Conservation (phyloP, 2,329 filamentous ascomycete genomes). For the Fusarium sp. region DNA sequence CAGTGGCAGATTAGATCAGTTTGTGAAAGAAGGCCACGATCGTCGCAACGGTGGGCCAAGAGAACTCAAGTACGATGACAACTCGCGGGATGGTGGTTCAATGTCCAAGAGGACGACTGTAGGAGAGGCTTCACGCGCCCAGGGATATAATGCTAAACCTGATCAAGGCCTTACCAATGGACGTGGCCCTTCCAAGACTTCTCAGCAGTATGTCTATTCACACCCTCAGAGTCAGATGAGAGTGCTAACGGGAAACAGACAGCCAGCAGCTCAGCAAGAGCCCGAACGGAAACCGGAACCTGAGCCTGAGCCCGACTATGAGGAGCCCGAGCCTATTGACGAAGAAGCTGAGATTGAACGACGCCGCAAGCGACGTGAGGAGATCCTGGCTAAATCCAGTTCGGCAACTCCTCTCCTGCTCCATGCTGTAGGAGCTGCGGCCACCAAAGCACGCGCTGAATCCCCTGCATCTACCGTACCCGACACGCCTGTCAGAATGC, state of each 20-base stretch:
- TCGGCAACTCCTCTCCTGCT: constrained; percentile 79
- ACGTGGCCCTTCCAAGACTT: constrained; percentile 30
- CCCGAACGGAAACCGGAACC: constrained; percentile 46
- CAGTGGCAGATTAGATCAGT: constrained; percentile 50
- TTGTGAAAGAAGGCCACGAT: constrained; percentile 48
- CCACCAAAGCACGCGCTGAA: constrained; percentile 61
- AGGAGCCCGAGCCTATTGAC: constrained; percentile 73
- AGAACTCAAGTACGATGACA: constrained; percentile 56
- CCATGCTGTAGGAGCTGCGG: constrained; percentile 75
- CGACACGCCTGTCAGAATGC: constrained; percentile 54
- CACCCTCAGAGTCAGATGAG: not conserved
- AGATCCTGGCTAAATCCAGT: constrained; percentile 84
- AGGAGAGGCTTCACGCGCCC: constrained; percentile 67
- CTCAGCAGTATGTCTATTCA: constrained; percentile 31
- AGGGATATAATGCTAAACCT: constrained; percentile 76
- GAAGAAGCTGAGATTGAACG: constrained; percentile 87
- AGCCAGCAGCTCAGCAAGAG: constrained; percentile 31
- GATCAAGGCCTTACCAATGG: constrained; percentile 59
- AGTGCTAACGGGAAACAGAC: constrained; percentile 31
- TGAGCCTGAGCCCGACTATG: constrained; percentile 51
- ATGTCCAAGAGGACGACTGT: constrained; percentile 72
- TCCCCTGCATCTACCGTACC: constrained; percentile 64
- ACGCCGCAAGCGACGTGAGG: constrained; percentile 84
- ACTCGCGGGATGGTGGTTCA: constrained; percentile 61
- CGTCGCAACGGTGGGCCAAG: constrained; percentile 36